Conservation (phyloP, 2,329 filamentous ascomycete genomes). For the Podosphaera xanthii region DNA sequence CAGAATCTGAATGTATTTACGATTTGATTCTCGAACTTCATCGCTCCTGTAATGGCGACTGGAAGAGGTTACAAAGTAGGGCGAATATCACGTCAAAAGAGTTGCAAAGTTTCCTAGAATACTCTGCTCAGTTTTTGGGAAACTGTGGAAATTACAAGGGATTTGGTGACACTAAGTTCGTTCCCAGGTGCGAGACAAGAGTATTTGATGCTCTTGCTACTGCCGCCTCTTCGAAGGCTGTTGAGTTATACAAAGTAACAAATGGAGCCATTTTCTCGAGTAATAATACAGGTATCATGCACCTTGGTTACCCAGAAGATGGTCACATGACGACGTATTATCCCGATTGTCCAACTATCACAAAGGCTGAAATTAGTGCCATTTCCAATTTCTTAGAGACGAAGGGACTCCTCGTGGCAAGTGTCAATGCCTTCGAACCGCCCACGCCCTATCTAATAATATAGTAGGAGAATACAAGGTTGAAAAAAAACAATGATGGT, state of each 20-base stretch:
- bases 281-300: conserved; percentile 39
- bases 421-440: background rate
- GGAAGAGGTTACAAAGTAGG: conserved; percentile 29
- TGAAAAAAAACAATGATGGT: conserved; percentile 40
- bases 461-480: conserved; percentile 47
- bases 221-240: conserved; percentile 29
- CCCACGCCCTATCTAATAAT: conserved; percentile 1
- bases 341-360: conserved; percentile 51
- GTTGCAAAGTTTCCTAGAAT: conserved; percentile 48
- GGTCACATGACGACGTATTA: conserved; percentile 70
- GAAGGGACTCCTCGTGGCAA: conserved; percentile 37
- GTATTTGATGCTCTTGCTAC: conserved; percentile 42
- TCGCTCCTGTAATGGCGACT: conserved; percentile 43
- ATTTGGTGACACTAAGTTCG: conserved; percentile 67
- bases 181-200: conserved; percentile 44
- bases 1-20: conserved; percentile 60
- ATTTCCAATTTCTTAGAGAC: conserved; percentile 52
- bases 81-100: conserved; percentile 25
- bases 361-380: conserved; percentile 48
- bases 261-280: conserved; percentile 51
- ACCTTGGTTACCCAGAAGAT: conserved; percentile 51
- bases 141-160: conserved; percentile 70
- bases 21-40: conserved; percentile 59
- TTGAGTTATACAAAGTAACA: conserved; percentile 42
- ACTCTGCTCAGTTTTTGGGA: conserved; percentile 55